Conservation (phyloP, 495 filamentous ascomycete genomes). For the Penicillium herquei region DNA sequence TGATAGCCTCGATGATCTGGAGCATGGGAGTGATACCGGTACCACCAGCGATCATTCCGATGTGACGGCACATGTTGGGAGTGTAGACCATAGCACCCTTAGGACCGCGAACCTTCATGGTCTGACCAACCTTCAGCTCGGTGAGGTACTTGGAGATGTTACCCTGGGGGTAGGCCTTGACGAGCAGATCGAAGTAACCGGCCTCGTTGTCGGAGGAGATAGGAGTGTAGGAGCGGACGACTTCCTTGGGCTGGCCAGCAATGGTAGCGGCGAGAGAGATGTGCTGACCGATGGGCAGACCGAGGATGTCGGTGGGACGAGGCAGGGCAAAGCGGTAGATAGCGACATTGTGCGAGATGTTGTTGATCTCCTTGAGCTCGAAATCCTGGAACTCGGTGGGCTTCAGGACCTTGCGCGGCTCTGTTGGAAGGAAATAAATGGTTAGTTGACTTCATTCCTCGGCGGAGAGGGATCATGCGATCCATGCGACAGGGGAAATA, state of each 20-base stretch:
- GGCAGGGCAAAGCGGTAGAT: slow-evolving; percentile 95
- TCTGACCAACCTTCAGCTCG: slow-evolving; percentile 75
- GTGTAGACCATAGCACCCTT: slow-evolving; percentile 97
- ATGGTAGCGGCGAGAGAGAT: slow-evolving; percentile 89
- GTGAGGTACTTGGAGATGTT: slow-evolving; percentile 94
- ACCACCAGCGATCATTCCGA: slow-evolving; percentile 97
- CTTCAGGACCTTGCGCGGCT: slow-evolving; percentile 77
- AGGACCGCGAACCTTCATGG: slow-evolving; percentile 84
- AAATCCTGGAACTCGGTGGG: slow-evolving; percentile 86
- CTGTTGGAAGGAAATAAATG: slow-evolving; percentile 39
- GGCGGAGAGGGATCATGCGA: not conserved
- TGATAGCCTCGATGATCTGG: slow-evolving; percentile 87
- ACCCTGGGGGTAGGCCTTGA: slow-evolving; percentile 95
- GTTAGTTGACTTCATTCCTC: slow-evolving; percentile 1
- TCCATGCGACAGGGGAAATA: slow-evolving; percentile 5
- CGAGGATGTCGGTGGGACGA: slow-evolving; percentile 73
- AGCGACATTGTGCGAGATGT: slow-evolving; percentile 94
- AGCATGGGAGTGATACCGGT: slow-evolving; percentile 99
- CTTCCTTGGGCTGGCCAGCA: slow-evolving; percentile 75
- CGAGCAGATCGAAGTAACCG: slow-evolving; percentile 94
- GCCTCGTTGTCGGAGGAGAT: slow-evolving; percentile 88
- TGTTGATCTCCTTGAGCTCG: slow-evolving; percentile 82
- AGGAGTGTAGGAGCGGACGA: slow-evolving; percentile 94
- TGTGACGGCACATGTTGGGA: slow-evolving; percentile 88
- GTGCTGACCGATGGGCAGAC: slow-evolving; percentile 96